Conservation (phyloP, 2,329 filamentous ascomycete species). For the Chaetomium olivaceum region DNA sequence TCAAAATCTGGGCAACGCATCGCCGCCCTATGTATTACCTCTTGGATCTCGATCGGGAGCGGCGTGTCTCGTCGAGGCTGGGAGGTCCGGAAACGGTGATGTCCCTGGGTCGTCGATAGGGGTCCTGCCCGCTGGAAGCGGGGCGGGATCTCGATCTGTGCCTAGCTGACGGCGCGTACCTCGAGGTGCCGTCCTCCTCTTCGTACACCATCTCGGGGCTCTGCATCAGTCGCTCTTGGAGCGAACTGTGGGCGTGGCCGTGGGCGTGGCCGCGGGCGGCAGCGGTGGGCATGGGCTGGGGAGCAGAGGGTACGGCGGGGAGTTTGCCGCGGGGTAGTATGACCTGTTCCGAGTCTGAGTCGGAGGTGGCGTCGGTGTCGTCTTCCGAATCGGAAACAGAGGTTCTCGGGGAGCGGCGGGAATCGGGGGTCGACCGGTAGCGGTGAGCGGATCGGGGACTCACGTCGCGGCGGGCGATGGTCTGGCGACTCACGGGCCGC, state of each 20-base stretch:
- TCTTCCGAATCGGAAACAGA: slow-evolving; percentile 44
- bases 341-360: slow-evolving; percentile 38
- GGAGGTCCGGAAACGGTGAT: slow-evolving; percentile 26
- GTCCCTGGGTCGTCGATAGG: slow-evolving; percentile 28
- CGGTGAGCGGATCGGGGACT: slow-evolving; percentile 41
- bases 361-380: slow-evolving; percentile 42
- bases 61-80: slow-evolving; percentile 38
- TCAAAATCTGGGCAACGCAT: not conserved
- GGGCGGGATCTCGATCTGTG: slow-evolving; percentile 30
- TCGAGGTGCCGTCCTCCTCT: slow-evolving; percentile 30
- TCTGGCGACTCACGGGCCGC: slow-evolving; percentile 36
- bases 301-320: slow-evolving; percentile 25
- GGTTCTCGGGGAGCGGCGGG: slow-evolving; percentile 32
- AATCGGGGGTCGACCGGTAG: slow-evolving; percentile 42
- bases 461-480: slow-evolving; percentile 25
- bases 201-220: slow-evolving; percentile 31
- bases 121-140: slow-evolving; percentile 25
- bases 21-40: slow-evolving; percentile 24
- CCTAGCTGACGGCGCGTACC: slow-evolving; percentile 29
- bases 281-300: slow-evolving; percentile 8
- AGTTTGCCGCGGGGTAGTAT: slow-evolving; percentile 29
- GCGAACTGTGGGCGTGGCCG: slow-evolving; percentile 12
- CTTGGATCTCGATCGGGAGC: slow-evolving; percentile 32
- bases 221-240: slow-evolving; percentile 29
- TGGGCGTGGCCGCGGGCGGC: no score